These are phyloP conservation scores for Persicaria maculosa DNA, from an alignment of 148 eudicot species.

Conservation along the genomic window DNA sequence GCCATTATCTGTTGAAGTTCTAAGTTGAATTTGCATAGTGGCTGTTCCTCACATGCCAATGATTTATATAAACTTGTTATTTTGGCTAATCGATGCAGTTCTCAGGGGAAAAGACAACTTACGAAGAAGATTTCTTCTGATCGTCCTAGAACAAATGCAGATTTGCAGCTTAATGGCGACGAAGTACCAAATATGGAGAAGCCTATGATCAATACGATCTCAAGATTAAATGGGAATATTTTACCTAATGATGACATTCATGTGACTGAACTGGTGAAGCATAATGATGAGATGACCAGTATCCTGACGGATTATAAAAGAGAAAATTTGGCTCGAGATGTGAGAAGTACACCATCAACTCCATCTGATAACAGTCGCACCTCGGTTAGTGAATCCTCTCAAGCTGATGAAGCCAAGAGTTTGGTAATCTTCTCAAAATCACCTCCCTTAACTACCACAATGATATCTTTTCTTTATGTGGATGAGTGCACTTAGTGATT, in stretches of 20 bases:
- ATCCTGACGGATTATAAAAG: constrained; percentile 10
- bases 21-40: not conserved
- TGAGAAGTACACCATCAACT: constrained; percentile 9
- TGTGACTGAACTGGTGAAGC: constrained; percentile 18
- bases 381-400: constrained; percentile 1
- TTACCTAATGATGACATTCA: constrained; percentile 17
- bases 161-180: constrained; percentile 32
- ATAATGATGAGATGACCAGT: constrained; percentile 15
- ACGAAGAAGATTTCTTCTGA: constrained; percentile 44
- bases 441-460: not conserved
- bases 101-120: constrained; percentile 49
- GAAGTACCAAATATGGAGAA: constrained; percentile 30
- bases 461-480: not conserved
- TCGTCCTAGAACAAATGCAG: constrained; percentile 32
- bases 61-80: not conserved
- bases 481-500: not conserved
- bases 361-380: constrained; percentile 3
- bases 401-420: constrained; percentile 7
- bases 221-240: constrained; percentile 21
- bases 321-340: not conserved
- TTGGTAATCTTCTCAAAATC: constrained; percentile 16
- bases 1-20: not conserved
- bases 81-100: constrained; percentile 35
- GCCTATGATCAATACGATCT: constrained; percentile 20
- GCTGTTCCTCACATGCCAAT: not conserved